Evolutionary conservation across 805 yeast genomes (phyloP), one percentile per base, ranked within the genome.

Genomic region (Wickerhamomyces kurtzmanii): DNA sequence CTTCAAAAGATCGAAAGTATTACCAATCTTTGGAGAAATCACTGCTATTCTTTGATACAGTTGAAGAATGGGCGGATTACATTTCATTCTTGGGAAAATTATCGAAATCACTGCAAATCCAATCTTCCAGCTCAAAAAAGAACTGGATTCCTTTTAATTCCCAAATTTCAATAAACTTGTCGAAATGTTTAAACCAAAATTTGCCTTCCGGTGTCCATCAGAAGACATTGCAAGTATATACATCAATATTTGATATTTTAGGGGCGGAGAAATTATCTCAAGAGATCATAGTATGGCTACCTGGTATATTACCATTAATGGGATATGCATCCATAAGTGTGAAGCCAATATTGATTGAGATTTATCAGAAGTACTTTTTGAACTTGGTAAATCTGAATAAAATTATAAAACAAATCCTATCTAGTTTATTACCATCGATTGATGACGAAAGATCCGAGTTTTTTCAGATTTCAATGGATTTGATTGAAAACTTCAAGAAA

Each of bases 61-160:
- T 86, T 2, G 81, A 75, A 18, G 98, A 91, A 58, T 91, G 99
- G 99, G 97, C 98, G 10, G 98, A 91, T 49, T 86, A 89, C 50
- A 91, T 91, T 31, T 79, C 96, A 14, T 87, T 84, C 49, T 60
- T 93, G 24, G 75, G 89, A 3, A 73, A 81, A 34, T 65, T 93
- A 5, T 74, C 75, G 33, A 83, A 85, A 48, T 76, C 93, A 0
- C 53, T 87, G 22, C 71, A 68, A 33, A 54, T 41, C 65, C 68
- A 22, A 57, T 35, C 54, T 65, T 42, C 38, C 49, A 39, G 38
- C 55, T 27, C 31, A 47, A 39, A 46, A 52, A 50, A 53, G 24
- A 62, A 70, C 34, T 71, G 73, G 68, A 62, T 89, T 9, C 97
- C 96, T 0, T 65, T 59, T 25, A 71, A 77, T 3, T 57, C 69